A percentile compares a stretch with the other conserved stretches of the same genome.
phyloP scores from a whole-genome alignment of 176 grass and related monocot species.

The Paspalum notatum region DNA sequence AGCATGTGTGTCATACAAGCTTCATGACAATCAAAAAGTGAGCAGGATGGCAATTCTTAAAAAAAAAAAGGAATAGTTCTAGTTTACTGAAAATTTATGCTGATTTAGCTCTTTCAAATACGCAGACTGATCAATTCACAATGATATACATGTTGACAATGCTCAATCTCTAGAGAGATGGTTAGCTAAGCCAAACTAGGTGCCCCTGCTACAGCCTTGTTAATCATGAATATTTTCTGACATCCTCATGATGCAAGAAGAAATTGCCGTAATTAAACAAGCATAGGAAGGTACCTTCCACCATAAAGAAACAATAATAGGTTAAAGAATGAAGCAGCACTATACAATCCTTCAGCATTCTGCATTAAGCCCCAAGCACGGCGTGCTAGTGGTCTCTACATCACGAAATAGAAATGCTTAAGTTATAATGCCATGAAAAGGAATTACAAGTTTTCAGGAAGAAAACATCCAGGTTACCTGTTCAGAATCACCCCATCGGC shows the following conservation, averaged over 20 bases:
- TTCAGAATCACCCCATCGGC: slow-evolving; percentile 95
- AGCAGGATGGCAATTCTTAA: neutral
- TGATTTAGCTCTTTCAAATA: slow-evolving; percentile 34
- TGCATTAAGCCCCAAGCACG: slow-evolving; percentile 73
- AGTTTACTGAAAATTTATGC: neutral
- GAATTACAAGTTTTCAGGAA: slow-evolving; percentile 35
- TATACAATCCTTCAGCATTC: slow-evolving; percentile 85
- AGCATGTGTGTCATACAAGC: neutral
- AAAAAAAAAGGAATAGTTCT: slow-evolving; percentile 16
- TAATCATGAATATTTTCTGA: neutral
- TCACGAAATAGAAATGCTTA: slow-evolving; percentile 17
- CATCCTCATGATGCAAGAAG: neutral
- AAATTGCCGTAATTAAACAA: slow-evolving; percentile 31
- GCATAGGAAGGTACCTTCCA: slow-evolving; percentile 69
- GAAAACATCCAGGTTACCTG: slow-evolving; percentile 51
- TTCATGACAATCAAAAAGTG: neutral
- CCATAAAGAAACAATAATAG: slow-evolving; percentile 89
- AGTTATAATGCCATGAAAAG: neutral
- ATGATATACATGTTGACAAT: neutral
- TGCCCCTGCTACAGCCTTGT: neutral
- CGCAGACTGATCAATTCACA: neutral
- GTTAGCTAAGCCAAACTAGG: slow-evolving; percentile 19
- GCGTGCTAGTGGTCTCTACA: slow-evolving; percentile 76
- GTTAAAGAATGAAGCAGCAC: slow-evolving; percentile 72
- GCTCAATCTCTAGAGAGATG: slow-evolving; percentile 3